These are phyloP conservation scores for Citrullus colocynthis DNA, from an alignment of 306 rosid genomes.

Conservation along the genomic window DNA sequence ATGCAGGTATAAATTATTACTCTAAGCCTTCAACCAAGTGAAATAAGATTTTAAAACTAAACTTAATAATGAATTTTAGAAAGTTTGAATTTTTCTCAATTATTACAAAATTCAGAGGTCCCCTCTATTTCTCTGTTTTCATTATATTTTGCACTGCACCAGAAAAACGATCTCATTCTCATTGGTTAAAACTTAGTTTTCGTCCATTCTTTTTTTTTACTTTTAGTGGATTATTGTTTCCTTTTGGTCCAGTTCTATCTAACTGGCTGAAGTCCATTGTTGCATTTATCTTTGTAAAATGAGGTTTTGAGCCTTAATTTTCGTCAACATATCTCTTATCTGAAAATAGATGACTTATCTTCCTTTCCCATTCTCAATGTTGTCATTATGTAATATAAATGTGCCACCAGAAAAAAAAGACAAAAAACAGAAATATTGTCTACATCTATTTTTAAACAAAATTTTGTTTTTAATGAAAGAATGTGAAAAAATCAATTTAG, in stretches of 20 bases:
- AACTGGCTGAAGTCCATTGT: background rate
- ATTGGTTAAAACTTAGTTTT: background rate
- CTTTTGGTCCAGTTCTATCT: background rate
- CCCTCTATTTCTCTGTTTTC: background rate
- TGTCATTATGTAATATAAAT: background rate
- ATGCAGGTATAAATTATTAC: slow-evolving; percentile 41
- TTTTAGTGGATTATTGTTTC: background rate
- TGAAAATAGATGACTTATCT: background rate
- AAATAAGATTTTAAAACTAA: background rate
- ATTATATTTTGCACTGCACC: background rate
- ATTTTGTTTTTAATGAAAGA: background rate
- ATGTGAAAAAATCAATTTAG: background rate
- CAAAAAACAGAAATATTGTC: background rate
- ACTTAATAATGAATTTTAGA: background rate
- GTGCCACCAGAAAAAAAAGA: background rate
- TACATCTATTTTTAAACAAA: background rate
- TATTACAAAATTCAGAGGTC: background rate
- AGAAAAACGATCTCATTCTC: background rate
- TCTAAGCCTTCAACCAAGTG: slow-evolving; percentile 20
- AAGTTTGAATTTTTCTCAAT: background rate
- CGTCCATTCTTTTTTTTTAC: background rate
- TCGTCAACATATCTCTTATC: background rate
- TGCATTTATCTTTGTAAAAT: background rate
- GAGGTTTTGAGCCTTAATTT: background rate
- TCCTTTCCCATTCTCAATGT: background rate